A percentile compares a stretch with the other conserved stretches of the same genome.
Evolutionary conservation across 2,329 filamentous ascomycete species (phyloP).

Genomic region (Claviceps monticola): DNA sequence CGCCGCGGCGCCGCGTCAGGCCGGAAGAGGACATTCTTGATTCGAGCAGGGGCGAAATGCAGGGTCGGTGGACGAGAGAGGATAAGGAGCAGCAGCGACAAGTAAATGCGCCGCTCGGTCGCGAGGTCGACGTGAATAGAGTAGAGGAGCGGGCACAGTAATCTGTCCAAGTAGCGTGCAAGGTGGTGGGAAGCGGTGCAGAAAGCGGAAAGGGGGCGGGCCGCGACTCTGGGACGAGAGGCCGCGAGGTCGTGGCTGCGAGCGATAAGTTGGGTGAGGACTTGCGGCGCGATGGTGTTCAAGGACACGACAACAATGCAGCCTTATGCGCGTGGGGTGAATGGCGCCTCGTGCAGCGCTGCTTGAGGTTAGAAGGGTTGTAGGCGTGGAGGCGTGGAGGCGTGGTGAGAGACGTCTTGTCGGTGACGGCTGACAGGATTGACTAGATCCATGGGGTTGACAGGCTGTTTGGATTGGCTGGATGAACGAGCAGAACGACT

Average conservation of each 20-base stretch:
- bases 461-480: too few relatives aligned
- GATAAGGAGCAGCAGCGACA: conserved; percentile 1
- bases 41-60: background rate
- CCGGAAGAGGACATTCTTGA: conserved; percentile 31
- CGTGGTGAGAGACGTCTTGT: too few relatives aligned
- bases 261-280: background rate
- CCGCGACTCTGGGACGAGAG: background rate
- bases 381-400: too few relatives aligned
- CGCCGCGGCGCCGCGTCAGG: conserved; percentile 54
- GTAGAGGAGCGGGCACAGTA: too few relatives aligned
- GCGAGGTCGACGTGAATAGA: background rate
- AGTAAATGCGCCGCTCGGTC: conserved; percentile 5
- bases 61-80: background rate
- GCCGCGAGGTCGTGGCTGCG: background rate
- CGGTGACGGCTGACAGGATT: too few relatives aligned
- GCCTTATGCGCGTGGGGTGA: too few relatives aligned
- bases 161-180: too few relatives aligned
- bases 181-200: background rate
- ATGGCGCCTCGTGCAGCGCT: too few relatives aligned
- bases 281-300: background rate
- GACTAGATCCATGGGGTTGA: too few relatives aligned
- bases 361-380: too few relatives aligned
- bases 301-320: too few relatives aligned
- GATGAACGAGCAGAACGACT: too few relatives aligned
- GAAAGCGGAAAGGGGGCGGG: conserved; percentile 1